These are phyloP conservation scores for Geotrichum ghanense DNA, from an alignment of 805 yeast species.

Conservation along the genomic window DNA sequence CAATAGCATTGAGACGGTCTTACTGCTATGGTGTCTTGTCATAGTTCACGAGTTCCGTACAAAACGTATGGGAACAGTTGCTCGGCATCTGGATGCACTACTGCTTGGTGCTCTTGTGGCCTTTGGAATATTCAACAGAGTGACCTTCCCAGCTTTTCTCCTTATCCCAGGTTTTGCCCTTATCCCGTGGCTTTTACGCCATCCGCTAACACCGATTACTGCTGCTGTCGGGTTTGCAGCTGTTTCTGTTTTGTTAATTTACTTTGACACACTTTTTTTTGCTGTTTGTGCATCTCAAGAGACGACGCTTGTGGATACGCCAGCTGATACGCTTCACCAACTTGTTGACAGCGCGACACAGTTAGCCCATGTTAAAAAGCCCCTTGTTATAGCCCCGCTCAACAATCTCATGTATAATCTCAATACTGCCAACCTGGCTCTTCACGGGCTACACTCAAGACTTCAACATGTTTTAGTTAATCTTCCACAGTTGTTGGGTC, in stretches of 20 bases:
- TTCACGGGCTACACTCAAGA: conserved; percentile 76
- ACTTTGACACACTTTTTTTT: conserved; percentile 44
- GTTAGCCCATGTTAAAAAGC: conserved; percentile 7
- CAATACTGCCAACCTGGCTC: conserved; percentile 42
- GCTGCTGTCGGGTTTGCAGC: conserved; percentile 27
- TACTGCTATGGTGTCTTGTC: conserved; percentile 40
- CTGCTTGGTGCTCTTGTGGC: conserved; percentile 41
- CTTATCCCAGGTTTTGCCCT: conserved; percentile 47
- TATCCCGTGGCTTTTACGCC: conserved; percentile 30
- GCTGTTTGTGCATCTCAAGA: conserved; percentile 5
- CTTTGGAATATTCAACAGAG: conserved; percentile 72
- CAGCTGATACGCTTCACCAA: conserved; percentile 2
- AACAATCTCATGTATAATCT: conserved; percentile 70
- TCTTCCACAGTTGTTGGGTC: conserved; percentile 75
- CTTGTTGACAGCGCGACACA: background rate
- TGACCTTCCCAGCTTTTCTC: conserved; percentile 72
- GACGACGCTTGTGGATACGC: no score
- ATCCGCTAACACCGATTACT: conserved; percentile 25
- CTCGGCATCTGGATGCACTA: conserved; percentile 26
- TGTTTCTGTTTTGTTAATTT: conserved; percentile 30
- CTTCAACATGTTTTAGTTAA: conserved; percentile 67
- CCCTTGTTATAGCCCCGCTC: conserved; percentile 54
- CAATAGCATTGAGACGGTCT: conserved; percentile 59
- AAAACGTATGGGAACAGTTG: conserved; percentile 14
- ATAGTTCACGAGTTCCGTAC: conserved; percentile 32